A percentile compares a stretch with the other conserved stretches of the same genome.
These are phyloP conservation scores for Rhodotorula sp. DNA, from an alignment of 1,284 basidiomycete genomes.

Conservation along the genomic window DNA sequence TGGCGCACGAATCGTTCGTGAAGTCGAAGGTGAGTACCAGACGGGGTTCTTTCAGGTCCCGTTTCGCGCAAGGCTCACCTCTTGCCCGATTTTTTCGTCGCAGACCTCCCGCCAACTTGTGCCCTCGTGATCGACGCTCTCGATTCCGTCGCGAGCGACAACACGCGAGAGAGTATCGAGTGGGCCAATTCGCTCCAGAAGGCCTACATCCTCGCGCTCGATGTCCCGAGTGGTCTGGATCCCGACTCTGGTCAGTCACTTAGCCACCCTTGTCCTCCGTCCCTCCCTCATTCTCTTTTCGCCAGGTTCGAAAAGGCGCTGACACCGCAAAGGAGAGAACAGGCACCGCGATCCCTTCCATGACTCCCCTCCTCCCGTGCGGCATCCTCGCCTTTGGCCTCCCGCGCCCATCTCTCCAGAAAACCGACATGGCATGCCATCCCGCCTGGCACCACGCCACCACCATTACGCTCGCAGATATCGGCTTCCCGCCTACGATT, in stretches of 20 bases:
- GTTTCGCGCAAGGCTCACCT: not conserved
- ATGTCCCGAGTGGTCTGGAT: constrained; percentile 14
- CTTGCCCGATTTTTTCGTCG: not conserved
- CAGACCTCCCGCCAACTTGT: constrained; percentile 23
- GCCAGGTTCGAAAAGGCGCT: too few relatives aligned
- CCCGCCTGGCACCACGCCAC: not conserved
- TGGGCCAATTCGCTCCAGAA: not conserved
- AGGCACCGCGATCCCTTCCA: not conserved
- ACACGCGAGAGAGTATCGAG: not conserved
- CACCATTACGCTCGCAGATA: constrained; percentile 13
- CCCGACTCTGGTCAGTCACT: not conserved
- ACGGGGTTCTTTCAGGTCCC: too few relatives aligned
- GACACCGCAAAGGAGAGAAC: not conserved
- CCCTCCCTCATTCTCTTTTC: too few relatives aligned
- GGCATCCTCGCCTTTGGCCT: constrained; percentile 24
- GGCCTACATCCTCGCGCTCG: not conserved
- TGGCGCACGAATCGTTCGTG: constrained; percentile 22
- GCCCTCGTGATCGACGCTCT: constrained; percentile 31
- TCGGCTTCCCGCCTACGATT: constrained; percentile 21
- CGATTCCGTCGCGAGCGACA: not conserved
- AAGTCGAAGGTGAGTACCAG: constrained; percentile 10
- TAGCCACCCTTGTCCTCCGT: not conserved
- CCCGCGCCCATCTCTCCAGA: constrained; percentile 1
- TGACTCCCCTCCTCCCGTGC: not conserved
- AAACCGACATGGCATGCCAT: too few relatives aligned